These are phyloP conservation scores for Penium margaritaceum DNA, from an alignment of 139 green algal genomes.

Conservation along the genomic window DNA sequence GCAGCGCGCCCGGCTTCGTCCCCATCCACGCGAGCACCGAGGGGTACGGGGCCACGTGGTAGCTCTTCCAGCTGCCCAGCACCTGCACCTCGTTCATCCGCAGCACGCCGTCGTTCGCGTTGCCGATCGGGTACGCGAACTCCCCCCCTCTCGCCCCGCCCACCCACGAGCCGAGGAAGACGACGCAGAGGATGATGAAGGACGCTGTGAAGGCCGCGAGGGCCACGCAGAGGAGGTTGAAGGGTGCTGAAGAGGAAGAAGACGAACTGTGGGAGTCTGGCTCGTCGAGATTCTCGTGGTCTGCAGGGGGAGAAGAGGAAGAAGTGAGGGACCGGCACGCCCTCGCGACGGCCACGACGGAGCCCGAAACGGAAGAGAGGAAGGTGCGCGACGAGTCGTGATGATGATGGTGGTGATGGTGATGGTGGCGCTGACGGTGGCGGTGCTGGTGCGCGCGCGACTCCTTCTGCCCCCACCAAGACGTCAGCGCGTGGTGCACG, in stretches of 20 bases:
- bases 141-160: neutral
- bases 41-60: neutral
- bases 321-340: no score
- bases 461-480: no score
- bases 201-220: neutral
- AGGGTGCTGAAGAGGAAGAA: neutral
- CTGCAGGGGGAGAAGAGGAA: neutral
- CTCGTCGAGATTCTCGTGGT: neutral
- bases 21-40: neutral
- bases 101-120: no score
- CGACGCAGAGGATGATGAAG: neutral
- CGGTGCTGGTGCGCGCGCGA: no score
- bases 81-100: conserved; percentile 6
- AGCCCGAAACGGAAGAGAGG: no score
- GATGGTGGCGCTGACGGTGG: no score
- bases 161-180: neutral
- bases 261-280: neutral
- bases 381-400: neutral
- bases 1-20: neutral
- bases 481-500: no score
- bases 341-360: no score
- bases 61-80: neutral
- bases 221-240: neutral
- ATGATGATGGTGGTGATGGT: no score
- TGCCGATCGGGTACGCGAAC: no score